These are phyloP conservation scores for Trichosanthes cucumerina DNA, from an alignment of 306 rosid genomes.

Conservation along the genomic window DNA sequence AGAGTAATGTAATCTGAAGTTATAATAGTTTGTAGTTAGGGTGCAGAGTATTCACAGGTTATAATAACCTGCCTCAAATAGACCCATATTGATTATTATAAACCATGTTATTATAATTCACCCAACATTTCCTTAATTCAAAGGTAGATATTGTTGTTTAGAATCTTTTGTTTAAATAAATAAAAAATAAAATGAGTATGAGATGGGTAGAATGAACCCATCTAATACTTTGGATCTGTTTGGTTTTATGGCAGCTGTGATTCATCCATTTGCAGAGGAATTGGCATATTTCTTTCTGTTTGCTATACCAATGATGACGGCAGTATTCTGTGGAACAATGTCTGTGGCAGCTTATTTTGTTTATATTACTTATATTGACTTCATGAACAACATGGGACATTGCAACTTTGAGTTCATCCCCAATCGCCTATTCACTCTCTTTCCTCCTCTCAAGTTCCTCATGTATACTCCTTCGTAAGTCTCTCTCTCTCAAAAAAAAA, in stretches of 20 bases:
- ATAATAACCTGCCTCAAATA: too few relatives aligned
- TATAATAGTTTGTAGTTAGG: too few relatives aligned
- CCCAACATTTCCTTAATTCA: too few relatives aligned
- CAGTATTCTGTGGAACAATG: not conserved
- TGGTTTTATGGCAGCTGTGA: constrained; percentile 22
- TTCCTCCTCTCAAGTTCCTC: constrained; percentile 32
- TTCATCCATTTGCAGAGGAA: constrained; percentile 35
- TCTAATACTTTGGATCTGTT: not conserved
- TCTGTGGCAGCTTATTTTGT: not conserved
- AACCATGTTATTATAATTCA: too few relatives aligned
- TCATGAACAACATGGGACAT: constrained; percentile 44
- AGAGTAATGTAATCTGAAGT: too few relatives aligned
- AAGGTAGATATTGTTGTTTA: too few relatives aligned
- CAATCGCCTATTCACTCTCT: constrained; percentile 16
- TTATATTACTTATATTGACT: constrained; percentile 16
- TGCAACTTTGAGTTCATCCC: constrained; percentile 38
- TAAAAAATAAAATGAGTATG: too few relatives aligned
- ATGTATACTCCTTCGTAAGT: constrained; percentile 36
- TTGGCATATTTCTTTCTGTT: constrained; percentile 18
- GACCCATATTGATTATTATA: too few relatives aligned
- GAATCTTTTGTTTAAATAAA: too few relatives aligned
- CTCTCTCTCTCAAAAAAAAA: not conserved
- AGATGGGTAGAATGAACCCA: too few relatives aligned
- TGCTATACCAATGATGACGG: constrained; percentile 6
- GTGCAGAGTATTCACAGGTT: too few relatives aligned